Evolutionary conservation across 140 eudicot genomes (phyloP).

Genomic region (Bidens hawaiensis): DNA sequence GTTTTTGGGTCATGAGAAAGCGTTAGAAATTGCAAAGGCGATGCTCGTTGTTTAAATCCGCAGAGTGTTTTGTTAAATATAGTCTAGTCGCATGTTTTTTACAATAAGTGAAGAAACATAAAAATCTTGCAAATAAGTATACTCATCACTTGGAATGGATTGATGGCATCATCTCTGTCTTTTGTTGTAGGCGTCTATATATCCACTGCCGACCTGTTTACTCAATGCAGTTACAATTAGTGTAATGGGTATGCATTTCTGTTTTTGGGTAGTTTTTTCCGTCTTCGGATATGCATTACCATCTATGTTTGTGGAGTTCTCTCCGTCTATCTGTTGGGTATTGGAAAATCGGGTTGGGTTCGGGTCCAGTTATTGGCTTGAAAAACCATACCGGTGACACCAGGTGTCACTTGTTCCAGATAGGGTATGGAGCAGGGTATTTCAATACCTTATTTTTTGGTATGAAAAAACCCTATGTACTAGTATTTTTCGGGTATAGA

Average conservation of each 20-base stretch:
- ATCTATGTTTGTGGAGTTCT: no score
- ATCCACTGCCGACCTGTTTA: background rate
- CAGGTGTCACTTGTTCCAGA: no score
- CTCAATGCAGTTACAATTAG: background rate
- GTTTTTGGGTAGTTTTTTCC: background rate
- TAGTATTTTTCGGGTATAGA: no score
- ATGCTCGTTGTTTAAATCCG: constrained; percentile 44
- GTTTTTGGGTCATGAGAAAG: constrained; percentile 66
- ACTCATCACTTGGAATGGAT: background rate
- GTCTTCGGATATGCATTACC: no score
- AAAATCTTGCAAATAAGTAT: background rate
- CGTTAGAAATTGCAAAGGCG: constrained; percentile 66
- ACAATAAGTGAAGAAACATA: constrained; percentile 3
- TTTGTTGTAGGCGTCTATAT: background rate
- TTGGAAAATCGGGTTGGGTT: no score
- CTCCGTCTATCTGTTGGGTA: no score
- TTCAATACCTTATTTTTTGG: no score
- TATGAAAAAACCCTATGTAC: no score
- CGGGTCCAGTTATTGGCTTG: no score
- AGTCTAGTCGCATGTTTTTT: constrained; percentile 15
- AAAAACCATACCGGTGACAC: no score
- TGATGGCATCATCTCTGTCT: background rate
- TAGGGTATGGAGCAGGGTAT: no score
- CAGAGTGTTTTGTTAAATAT: background rate
- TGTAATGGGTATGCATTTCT: background rate